Evolutionary conservation across 1,284 basidiomycete species (phyloP), one percentile per base, ranked within the genome.

Genomic region (Fomitiporia mediterranea): DNA sequence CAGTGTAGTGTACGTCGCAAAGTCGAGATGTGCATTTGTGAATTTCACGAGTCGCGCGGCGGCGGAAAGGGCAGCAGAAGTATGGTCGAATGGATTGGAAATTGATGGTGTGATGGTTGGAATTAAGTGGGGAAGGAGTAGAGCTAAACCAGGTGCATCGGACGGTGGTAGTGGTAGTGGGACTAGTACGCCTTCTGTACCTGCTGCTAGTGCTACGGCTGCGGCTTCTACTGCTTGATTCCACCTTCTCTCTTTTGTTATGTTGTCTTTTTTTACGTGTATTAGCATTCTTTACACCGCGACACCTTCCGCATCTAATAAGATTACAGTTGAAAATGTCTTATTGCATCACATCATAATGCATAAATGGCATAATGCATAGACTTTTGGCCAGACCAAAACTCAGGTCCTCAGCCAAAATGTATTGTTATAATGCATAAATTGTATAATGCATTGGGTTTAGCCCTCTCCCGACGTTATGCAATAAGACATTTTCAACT

Each of bases 11-110:
- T 84, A 96, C 64, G 90, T 98, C 4, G 81, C 83, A 34, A 91
- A 91, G 69, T 84, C 88, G 58, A 80, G 93, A 71, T 98, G 94
- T 71, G 96, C 96, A 0, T 99, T 99, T 70, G 80, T 98, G 57
- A 98, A 98, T 70, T 99, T 99, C 73, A 84, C 78, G 58, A 83
- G 89, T 55, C 80, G 97, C 27, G 67, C 77, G 1, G 76, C 82
- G 15, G 95, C 97, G 11, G 97, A 99, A 69, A 72, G 75, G 6
- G 94, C 91, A 0, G 95, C 95, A 0, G 81, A 88, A 62, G 86
- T 88, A 7, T 91, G 95, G 81, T 82, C 91, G 13, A 83, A 86
- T 59, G 95, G 94, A 2, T 77, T 99, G 21, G 90, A 94, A 63
- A 76, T 98, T 38, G 86, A 89, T 28, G 89, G 84, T 1, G 84